Conservation (phyloP, 1,284 basidiomycete genomes). For the Lentinus polychrous region DNA sequence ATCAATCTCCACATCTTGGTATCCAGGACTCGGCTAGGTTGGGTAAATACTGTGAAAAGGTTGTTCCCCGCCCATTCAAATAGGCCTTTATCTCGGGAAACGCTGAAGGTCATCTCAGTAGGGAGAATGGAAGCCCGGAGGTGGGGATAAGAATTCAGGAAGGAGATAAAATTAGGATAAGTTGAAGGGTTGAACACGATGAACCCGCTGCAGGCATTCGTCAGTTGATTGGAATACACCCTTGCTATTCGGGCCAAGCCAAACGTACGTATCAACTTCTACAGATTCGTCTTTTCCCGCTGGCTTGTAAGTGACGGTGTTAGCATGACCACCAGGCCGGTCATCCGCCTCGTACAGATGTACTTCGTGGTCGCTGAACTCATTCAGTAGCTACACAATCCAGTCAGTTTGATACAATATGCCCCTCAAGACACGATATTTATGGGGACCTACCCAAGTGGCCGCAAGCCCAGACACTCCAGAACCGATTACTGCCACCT, state of each 20-base stretch:
- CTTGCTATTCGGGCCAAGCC: neutral
- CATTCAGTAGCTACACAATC: slow-evolving; percentile 56
- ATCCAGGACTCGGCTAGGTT: slow-evolving; percentile 55
- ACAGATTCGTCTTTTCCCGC: slow-evolving; percentile 32
- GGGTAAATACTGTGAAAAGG: slow-evolving; percentile 59
- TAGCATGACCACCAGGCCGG: slow-evolving; percentile 74
- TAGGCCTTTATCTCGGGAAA: slow-evolving; percentile 58
- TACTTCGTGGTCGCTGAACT: slow-evolving; percentile 74
- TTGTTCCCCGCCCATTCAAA: slow-evolving; percentile 76
- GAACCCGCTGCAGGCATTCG: neutral
- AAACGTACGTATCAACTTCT: slow-evolving; percentile 64
- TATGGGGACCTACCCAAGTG: slow-evolving; percentile 53
- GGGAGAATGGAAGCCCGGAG: slow-evolving; percentile 41
- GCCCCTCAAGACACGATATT: too few relatives aligned
- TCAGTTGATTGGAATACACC: neutral
- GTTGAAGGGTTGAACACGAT: slow-evolving; percentile 76
- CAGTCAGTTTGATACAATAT: neutral
- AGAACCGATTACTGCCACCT: slow-evolving; percentile 73
- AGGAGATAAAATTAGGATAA: slow-evolving; percentile 78
- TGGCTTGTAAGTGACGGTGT: slow-evolving; percentile 57
- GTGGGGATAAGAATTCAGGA: slow-evolving; percentile 45
- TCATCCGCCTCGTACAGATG: slow-evolving; percentile 71
- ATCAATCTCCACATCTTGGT: slow-evolving; percentile 69
- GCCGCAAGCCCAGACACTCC: slow-evolving; percentile 76
- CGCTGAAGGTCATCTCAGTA: slow-evolving; percentile 77